Base-by-base conservation (phyloP, 306 rosid genomes). In the Prunus mira region DNA sequence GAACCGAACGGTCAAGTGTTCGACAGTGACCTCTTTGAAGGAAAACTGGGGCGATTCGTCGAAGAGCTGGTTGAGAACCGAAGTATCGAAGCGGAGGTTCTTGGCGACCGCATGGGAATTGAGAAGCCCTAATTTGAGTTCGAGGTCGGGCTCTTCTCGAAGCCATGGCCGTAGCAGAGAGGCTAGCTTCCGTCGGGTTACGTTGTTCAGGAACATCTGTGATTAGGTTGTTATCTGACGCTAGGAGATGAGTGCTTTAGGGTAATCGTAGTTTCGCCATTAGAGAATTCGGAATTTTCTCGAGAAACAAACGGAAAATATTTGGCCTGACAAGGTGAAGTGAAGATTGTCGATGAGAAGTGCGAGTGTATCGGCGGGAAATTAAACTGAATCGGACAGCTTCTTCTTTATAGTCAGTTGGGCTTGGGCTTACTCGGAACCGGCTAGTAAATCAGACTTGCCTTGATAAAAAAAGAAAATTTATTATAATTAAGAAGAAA, bases 121-220 rank as follows among this genome's bases (percentile, higher is more conserved):
- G 17, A 81, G 18, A 46, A 94, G 55, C 82, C 98, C 98, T 73
- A 91, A 73, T 54, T 85, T 63, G 56, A 91, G 54, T 51, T 83
- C 79, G 55, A 94, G 80, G 12, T 90, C 91, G 5, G 95, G 91
- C 62, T 88, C 91, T 47, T 85, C 90, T 4, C 56, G 86, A 1
- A 94, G 70, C 98, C 97, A 91, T 80, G 97, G 96, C 79, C 75
- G 89, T 14, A 94, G 87, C 74, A 90, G 88, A 82, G 93, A 80
- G 72, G 85, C 84, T 30, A 90, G 85, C 57, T 82, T 88, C 89
- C 89, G 88, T 69, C 79, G 84, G 78, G 88, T 47, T 45, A 82
- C 12, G 86, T 10, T 80, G 69, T 76, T 66, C n/a, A 84, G 75
- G 19, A 85, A 86, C 96, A 93, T 93, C 10, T 19, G 30, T 20